Evolutionary conservation across 345 rosid genomes (phyloP), one percentile per base, ranked within the genome.

Genomic region (Populus alba): DNA sequence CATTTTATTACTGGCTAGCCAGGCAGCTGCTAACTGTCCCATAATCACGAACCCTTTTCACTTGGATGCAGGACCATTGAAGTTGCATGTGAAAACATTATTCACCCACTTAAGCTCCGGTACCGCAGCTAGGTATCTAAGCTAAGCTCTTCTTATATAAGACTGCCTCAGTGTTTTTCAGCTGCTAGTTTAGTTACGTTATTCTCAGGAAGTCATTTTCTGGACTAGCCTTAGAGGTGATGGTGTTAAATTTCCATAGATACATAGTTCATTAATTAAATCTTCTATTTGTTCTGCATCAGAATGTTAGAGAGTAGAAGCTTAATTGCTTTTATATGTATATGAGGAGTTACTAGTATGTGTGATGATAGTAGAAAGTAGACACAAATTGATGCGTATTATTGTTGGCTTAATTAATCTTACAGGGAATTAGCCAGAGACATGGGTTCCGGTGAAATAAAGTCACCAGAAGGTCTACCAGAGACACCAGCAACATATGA

Each of bases 401-500:
- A 13, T 70, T 75, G 37, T 25, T 66, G 75, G 31, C 13, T 71
- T 59, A 47, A 45, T 45, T 45, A 45, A 45, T 45, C 51, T 75
- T 70, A 3, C 74, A 78, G 73, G 75, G 79, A 29, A 78, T 47
- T 18, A 37, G 66, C 15, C 16, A 20, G 43, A 78, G 76, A 63
- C 69, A 89, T 92, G 97, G 89, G 76, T 68, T 83, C 82, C 35
- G 45, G 77, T 43, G 95, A 94, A 84, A 92, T 92, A 59, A 94
- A 89, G 71, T 90, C 95, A 70, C 87, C 90, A 0, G 87, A 72
- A 59, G 81, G 81, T 82, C 57, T 73, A 41, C 68, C 82, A 0
- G 85, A 79, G 77, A 86, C 91, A 33, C 87, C 90, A 5, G 83
- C 82, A 27, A 74, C 65, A 71, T 66, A 61, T 45, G 82, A 73